Percentiles rank a stretch among this genome's conserved stretches.
Conservation (phyloP, 2,329 filamentous ascomycete genomes). For the Neopestalotiopsis rosae region DNA sequence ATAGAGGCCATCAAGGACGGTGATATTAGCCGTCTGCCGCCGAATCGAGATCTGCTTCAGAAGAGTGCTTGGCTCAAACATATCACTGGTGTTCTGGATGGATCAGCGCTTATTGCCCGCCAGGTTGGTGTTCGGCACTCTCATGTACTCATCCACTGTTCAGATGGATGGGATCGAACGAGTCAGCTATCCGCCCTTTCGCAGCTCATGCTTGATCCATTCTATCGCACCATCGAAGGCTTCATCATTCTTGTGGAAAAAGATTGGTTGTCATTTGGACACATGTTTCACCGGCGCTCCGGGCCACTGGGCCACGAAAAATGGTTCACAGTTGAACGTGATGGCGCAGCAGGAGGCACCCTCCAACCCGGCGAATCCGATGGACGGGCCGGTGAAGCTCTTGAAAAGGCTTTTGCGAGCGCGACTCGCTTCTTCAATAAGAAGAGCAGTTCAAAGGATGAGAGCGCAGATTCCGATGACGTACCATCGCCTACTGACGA, state of each 20-base stretch:
- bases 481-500: conserved; percentile 34
- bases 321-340: conserved; percentile 90
- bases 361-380: conserved; percentile 68
- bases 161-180: conserved; percentile 97
- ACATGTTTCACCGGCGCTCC: conserved; percentile 95
- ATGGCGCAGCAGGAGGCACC: conserved; percentile 69
- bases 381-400: conserved; percentile 69
- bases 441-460: conserved; percentile 65
- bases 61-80: conserved; percentile 93
- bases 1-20: conserved; percentile 91
- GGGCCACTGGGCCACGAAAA: conserved; percentile 89
- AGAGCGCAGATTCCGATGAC: conserved; percentile 58
- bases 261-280: conserved; percentile 96
- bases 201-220: conserved; percentile 93
- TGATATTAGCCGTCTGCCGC: conserved; percentile 82
- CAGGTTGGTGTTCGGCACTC: conserved; percentile 92
- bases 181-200: conserved; percentile 91
- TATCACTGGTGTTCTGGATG: conserved; percentile 82
- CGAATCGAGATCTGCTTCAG: conserved; percentile 78
- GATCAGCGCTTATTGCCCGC: conserved; percentile 81
- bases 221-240: conserved; percentile 90
- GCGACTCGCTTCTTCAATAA: conserved; percentile 92
- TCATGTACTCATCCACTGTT: conserved; percentile 96
- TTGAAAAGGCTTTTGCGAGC: conserved; percentile 84
- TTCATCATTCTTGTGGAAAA: conserved; percentile 96